Base-by-base conservation (phyloP, 2,329 filamentous ascomycete genomes). In the Colletotrichum noveboracense region DNA sequence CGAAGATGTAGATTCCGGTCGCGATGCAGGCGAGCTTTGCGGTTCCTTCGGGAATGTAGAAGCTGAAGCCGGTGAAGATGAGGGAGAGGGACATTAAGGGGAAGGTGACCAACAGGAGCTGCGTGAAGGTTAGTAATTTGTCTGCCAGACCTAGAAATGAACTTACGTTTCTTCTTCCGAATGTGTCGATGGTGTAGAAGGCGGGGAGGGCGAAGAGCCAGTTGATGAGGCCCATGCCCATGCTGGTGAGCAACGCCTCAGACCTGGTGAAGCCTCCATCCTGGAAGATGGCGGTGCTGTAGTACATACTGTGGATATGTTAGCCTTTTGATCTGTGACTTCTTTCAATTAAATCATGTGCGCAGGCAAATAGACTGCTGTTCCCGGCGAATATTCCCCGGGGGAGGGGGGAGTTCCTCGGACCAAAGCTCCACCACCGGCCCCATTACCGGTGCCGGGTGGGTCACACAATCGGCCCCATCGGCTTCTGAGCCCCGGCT, bases 141-240 rank as follows among this genome's bases (percentile, higher is more conserved):
- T 12, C 26, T n/a, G 7, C 1, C 16, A 5, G 3, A 1, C 1
- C 18, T 61, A 13, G 4, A 4, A 12, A n/a, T 21, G n/a, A 30
- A 61, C 58, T 24, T 3, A 92, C 81, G 36, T 88, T 85, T n/a
- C 90, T 85, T 28, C 90, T 88, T 1, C 90, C 90, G 71, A 87
- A 91, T 0, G 89, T 91, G 73, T 92, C 90, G 66, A 92, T 92
- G 2, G 90, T 91, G 82, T 88, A 90, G 56, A 91, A 82, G 4
- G 90, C 90, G 0, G 90, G 90, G 75, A 90, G 89, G 5, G 90
- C 90, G 70, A 91, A 91, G 6, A 91, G 70, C 78, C 90, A 92
- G 81, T 91, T 91, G 68, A 91, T 85, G 26, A 91, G 80, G 12
- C 90, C 90, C 72, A 89, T 90, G 4, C 90, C 90, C 85, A 89